These are phyloP conservation scores for Agapanthus africanus DNA, from an alignment of 106 monocot species.

Conservation along the genomic window DNA sequence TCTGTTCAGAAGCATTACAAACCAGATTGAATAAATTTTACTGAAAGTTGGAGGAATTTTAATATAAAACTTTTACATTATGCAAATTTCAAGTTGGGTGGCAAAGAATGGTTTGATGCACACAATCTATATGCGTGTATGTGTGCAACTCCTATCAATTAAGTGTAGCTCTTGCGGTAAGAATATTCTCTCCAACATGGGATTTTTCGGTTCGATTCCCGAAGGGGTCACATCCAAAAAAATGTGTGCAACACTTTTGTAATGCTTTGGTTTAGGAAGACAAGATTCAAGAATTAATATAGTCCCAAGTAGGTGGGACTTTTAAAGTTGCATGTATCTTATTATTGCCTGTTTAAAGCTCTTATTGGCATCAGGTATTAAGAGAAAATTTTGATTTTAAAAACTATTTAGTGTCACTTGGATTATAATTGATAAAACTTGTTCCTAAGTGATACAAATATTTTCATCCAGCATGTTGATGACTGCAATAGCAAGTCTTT, in stretches of 20 bases:
- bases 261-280: no score
- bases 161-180: neutral
- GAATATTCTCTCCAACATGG: no score
- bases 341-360: neutral
- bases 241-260: no score
- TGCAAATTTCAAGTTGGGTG: neutral
- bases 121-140: neutral
- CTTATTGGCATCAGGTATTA: neutral
- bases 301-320: neutral
- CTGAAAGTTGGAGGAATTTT: neutral
- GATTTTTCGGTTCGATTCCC: no score
- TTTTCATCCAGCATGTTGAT: neutral
- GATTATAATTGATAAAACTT: neutral
- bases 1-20: slow-evolving; percentile 23
- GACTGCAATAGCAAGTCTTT: neutral
- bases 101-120: neutral
- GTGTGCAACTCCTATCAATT: neutral
- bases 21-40: neutral
- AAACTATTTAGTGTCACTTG: neutral
- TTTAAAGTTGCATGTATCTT: neutral
- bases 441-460: neutral
- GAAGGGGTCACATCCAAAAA: no score
- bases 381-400: neutral
- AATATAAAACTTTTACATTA: neutral
- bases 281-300: neutral